Evolutionary conservation across 2,329 filamentous ascomycete species (phyloP).

Genomic region (Myriangium duriaei): DNA sequence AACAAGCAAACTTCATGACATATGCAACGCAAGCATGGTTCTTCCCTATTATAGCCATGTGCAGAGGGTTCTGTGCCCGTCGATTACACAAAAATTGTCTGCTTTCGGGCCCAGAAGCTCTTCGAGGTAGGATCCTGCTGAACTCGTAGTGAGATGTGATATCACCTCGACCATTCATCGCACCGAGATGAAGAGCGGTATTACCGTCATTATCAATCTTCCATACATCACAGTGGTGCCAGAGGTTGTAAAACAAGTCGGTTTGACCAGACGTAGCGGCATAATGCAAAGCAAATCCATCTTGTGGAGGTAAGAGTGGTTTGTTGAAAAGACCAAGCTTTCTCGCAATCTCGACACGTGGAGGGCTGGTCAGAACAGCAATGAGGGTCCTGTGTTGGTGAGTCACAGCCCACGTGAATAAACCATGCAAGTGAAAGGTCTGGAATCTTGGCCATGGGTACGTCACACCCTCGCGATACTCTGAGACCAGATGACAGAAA

Average conservation of each 20-base stretch:
- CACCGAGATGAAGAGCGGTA: background rate
- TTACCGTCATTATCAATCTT: background rate
- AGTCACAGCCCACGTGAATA: background rate
- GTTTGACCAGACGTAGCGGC: background rate
- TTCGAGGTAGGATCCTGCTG: background rate
- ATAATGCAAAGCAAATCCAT: background rate
- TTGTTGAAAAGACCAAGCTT: background rate
- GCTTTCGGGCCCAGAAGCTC: background rate
- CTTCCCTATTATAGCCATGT: background rate
- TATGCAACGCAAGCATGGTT: background rate
- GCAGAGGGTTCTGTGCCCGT: background rate
- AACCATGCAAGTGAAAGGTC: background rate
- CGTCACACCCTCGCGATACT: background rate
- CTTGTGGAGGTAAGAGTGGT: background rate
- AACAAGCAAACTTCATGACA: too few species aligned
- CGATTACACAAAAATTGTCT: background rate
- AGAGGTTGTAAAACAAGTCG: background rate
- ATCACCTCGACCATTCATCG: background rate
- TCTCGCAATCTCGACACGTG: background rate
- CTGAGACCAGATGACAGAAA: background rate
- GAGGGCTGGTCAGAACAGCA: background rate
- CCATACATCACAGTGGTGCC: background rate
- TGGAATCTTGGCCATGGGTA: background rate
- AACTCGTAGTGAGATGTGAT: background rate
- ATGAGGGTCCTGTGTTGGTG: background rate